These are phyloP conservation scores for Colletotrichum sp. DNA, from an alignment of 2,329 filamentous ascomycete genomes.

Conservation along the genomic window DNA sequence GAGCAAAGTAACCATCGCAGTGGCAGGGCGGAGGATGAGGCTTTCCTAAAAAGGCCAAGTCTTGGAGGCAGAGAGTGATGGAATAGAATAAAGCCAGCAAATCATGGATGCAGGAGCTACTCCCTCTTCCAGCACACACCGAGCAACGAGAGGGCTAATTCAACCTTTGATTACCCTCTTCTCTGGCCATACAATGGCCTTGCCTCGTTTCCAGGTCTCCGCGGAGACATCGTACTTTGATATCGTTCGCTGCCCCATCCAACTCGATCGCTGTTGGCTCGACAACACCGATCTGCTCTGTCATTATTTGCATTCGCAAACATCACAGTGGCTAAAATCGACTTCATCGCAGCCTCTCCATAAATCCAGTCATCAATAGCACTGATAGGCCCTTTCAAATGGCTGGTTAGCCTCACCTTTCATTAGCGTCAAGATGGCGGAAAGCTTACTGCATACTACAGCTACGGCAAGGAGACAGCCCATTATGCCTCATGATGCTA, in stretches of 20 bases:
- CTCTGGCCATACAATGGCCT: neutral
- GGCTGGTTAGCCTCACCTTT: neutral
- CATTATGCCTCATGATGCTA: neutral
- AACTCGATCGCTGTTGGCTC: neutral
- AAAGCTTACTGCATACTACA: neutral
- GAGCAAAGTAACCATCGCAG: neutral
- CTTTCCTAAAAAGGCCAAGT: neutral
- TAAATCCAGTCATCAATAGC: neutral
- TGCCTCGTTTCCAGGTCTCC: neutral
- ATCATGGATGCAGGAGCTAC: neutral
- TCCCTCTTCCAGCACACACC: neutral
- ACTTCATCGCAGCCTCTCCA: neutral
- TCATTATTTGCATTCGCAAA: neutral
- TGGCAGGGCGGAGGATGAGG: neutral
- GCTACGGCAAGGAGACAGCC: neutral
- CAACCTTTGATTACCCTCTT: neutral
- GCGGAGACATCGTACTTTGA: neutral
- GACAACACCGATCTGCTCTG: neutral
- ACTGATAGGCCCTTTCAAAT: neutral
- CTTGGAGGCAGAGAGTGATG: neutral
- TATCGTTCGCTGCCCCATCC: neutral
- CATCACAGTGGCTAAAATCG: neutral
- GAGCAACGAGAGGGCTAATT: neutral
- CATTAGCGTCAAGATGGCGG: neutral
- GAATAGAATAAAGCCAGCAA: neutral